Conservation (phyloP, 108 stramenopile species). For the Pseudonitzschia multiseries region DNA sequence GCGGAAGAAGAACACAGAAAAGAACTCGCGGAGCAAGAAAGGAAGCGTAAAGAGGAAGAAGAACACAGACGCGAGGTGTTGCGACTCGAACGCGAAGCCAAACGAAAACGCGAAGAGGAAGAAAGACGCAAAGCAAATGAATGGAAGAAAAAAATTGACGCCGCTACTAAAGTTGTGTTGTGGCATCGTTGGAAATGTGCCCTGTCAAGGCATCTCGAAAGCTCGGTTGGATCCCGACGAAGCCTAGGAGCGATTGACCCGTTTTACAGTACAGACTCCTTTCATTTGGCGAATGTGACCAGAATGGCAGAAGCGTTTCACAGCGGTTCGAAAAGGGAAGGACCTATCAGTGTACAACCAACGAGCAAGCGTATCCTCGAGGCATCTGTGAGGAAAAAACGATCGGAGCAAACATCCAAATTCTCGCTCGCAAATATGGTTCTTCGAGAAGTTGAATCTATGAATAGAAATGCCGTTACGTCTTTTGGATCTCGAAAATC, state of each 20-base stretch:
- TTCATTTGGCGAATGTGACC: conserved; percentile 2
- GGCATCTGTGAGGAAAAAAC: neutral
- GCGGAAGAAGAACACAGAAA: neutral
- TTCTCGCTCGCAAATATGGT: neutral
- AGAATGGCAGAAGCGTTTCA: neutral
- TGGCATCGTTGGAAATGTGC: conserved; percentile 33
- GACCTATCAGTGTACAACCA: neutral
- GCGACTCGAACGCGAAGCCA: conserved; percentile 25
- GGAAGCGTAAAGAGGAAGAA: conserved; percentile 18
- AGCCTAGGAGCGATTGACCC: conserved; percentile 32
- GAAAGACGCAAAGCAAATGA: conserved; percentile 21
- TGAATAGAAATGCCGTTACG: neutral
- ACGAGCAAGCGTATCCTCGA: conserved; percentile 10
- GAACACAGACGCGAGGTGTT: conserved; percentile 18
- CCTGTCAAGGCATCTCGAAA: conserved; percentile 21
- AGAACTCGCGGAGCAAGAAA: conserved; percentile 16
- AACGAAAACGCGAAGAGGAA: conserved; percentile 24
- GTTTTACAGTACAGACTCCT: neutral
- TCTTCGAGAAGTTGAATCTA: neutral
- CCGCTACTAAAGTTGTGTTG: conserved; percentile 25
- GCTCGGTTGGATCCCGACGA: conserved; percentile 1
- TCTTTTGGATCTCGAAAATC: conserved; percentile 12
- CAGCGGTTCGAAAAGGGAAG: neutral
- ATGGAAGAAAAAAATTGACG: conserved; percentile 30
- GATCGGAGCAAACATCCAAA: neutral